phyloP scores from a whole-genome alignment of 495 filamentous ascomycete genomes.

The Neohortaea acidophila region DNA sequence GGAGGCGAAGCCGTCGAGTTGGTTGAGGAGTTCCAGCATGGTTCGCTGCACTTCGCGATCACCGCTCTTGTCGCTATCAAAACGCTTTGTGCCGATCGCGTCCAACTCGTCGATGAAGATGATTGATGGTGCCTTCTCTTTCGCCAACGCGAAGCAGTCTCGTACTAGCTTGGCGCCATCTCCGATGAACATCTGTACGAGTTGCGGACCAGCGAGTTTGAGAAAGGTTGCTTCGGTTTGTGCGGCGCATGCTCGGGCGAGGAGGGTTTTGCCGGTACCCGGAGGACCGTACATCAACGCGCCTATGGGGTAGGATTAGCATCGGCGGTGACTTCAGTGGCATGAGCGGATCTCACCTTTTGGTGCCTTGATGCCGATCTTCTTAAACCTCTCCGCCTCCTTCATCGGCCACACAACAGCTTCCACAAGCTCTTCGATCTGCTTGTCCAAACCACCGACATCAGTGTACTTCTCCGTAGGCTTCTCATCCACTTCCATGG shows the following conservation, averaged over 20 bases:
- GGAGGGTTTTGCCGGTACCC: conserved; percentile 89
- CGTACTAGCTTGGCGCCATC: conserved; percentile 96
- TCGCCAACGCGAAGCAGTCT: conserved; percentile 92
- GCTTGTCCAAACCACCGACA: conserved; percentile 94
- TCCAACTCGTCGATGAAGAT: conserved; percentile 99
- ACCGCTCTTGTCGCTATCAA: conserved; percentile 96
- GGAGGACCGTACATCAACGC: conserved; percentile 98
- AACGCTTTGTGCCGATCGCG: conserved; percentile 94
- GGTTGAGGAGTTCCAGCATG: conserved; percentile 97
- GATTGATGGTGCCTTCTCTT: conserved; percentile 95
- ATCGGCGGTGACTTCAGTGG: not conserved
- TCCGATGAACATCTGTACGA: conserved; percentile 99
- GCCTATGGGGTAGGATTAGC: conserved; percentile 35
- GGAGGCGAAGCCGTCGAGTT: conserved; percentile 96
- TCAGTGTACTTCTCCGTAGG: conserved; percentile 98
- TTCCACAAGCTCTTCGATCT: conserved; percentile 99
- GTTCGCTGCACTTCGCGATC: conserved; percentile 97
- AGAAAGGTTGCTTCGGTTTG: conserved; percentile 99
- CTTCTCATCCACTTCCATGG: conserved; percentile 99
- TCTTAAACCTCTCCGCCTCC: conserved; percentile 96
- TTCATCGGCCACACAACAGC: conserved; percentile 99
- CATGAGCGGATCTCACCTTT: conserved; percentile 56
- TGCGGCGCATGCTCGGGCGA: conserved; percentile 91
- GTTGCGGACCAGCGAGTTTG: conserved; percentile 91
- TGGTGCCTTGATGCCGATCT: conserved; percentile 98